Evolutionary conservation across 23 red algal species (phyloP).

Genomic region (Chondrus crispus): DNA sequence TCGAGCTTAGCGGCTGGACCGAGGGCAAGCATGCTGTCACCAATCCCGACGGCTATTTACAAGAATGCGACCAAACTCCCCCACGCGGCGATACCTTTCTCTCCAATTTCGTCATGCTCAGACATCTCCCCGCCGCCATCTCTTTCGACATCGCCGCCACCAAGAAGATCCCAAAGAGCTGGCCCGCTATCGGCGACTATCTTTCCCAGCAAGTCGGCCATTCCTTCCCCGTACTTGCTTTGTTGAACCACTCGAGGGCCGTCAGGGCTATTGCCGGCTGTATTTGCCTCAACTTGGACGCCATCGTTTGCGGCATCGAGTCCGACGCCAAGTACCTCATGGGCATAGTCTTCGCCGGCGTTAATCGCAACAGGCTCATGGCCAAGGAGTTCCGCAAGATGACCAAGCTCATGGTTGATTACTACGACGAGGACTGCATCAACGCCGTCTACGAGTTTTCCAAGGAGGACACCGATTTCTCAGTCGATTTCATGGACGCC

Average conservation of each 20-base stretch:
- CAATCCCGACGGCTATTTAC: conserved; percentile 26
- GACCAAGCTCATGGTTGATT: conserved; percentile 58
- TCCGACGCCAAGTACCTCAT: conserved; percentile 52
- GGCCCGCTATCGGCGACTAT: conserved; percentile 55
- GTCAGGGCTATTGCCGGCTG: conserved; percentile 34
- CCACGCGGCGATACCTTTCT: conserved; percentile 35
- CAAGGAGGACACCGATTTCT: conserved; percentile 59
- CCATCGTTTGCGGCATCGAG: conserved; percentile 44
- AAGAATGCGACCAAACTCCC: conserved; percentile 9
- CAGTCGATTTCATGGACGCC: conserved; percentile 26
- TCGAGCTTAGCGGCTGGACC: conserved; percentile 32
- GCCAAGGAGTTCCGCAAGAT: conserved; percentile 56
- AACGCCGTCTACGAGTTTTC: conserved; percentile 46
- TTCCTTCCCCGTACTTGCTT: conserved; percentile 51
- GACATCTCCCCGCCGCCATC: conserved; percentile 47
- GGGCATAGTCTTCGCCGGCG: conserved; percentile 55
- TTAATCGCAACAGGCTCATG: conserved; percentile 44
- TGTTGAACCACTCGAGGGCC: conserved; percentile 36
- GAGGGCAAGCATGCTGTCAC: conserved; percentile 55
- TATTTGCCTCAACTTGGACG: conserved; percentile 54
- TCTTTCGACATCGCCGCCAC: conserved; percentile 49
- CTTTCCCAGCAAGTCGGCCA: conserved; percentile 27
- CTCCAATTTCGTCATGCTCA: conserved; percentile 34
- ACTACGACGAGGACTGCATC: conserved; percentile 47
- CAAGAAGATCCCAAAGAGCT: conserved; percentile 50